These are phyloP conservation scores for Cladosporium sp. DNA, from an alignment of 2,329 filamentous ascomycete species.

Conservation along the genomic window DNA sequence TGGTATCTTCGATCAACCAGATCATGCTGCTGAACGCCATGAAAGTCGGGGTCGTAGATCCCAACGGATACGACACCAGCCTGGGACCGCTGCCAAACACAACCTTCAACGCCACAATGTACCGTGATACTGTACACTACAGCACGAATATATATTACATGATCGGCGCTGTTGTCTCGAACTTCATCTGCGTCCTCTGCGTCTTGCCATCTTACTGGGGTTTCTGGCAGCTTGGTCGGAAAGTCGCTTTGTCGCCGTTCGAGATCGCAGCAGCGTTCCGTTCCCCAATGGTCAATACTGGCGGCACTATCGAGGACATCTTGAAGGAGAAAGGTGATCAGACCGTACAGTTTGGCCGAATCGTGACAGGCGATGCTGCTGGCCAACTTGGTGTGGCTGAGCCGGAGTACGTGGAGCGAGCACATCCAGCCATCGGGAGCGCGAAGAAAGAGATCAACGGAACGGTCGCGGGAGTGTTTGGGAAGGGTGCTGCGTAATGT, in stretches of 20 bases:
- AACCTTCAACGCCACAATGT: constrained; percentile 13
- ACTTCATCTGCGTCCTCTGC: constrained; percentile 29
- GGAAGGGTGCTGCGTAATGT: neutral
- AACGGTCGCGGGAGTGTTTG: neutral
- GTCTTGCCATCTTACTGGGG: constrained; percentile 34
- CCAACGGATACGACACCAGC: neutral
- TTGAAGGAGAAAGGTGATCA: constrained; percentile 11
- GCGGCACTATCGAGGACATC: constrained; percentile 9
- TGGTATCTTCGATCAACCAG: constrained; percentile 18
- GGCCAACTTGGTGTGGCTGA: constrained; percentile 18
- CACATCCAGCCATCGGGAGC: constrained; percentile 11
- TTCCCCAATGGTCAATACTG: constrained; percentile 18
- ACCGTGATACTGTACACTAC: constrained; percentile 24
- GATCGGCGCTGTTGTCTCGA: constrained; percentile 29
- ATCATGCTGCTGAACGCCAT: constrained; percentile 18
- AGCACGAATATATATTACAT: constrained; percentile 24
- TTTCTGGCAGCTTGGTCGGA: constrained; percentile 35
- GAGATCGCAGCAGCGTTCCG: constrained; percentile 35
- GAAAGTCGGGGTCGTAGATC: neutral
- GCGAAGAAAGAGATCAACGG: neutral
- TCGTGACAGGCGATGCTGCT: constrained; percentile 14
- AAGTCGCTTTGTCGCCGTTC: constrained; percentile 32
- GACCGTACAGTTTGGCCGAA: constrained; percentile 15
- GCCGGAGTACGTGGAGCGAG: constrained; percentile 15
- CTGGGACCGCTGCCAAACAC: neutral